Conservation (phyloP, 208 protist genomes). For the Leishmania martiniquensis region DNA sequence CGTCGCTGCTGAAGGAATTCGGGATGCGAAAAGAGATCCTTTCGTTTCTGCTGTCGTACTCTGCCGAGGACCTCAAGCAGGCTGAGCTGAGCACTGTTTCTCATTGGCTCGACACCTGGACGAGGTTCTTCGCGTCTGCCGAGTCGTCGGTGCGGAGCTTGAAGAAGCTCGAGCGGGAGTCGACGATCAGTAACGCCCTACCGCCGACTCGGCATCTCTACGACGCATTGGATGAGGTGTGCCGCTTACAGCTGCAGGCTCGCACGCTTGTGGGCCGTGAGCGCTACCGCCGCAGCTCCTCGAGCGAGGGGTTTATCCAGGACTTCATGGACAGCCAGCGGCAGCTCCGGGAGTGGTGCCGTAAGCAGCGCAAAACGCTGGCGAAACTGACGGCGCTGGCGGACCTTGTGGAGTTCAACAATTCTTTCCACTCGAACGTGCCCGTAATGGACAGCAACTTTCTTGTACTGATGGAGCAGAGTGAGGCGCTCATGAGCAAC, state of each 20-base stretch:
- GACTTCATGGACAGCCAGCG: conserved; percentile 67
- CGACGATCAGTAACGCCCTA: conserved; percentile 11
- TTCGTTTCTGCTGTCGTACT: conserved; percentile 50
- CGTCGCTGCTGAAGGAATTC: conserved; percentile 53
- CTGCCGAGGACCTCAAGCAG: conserved; percentile 46
- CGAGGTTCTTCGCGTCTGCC: conserved; percentile 44
- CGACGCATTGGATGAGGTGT: conserved; percentile 63
- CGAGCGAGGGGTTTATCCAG: conserved; percentile 56
- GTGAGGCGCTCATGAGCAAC: conserved; percentile 59
- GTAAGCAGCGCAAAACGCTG: conserved; percentile 77
- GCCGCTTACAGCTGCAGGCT: conserved; percentile 74
- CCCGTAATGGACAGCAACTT: conserved; percentile 90
- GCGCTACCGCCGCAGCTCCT: conserved; percentile 53
- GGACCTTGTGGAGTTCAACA: conserved; percentile 70
- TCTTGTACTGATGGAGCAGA: conserved; percentile 77
- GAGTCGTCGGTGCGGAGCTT: conserved; percentile 43
- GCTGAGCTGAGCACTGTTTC: conserved; percentile 51
- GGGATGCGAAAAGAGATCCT: conserved; percentile 50
- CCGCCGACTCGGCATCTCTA: conserved; percentile 50
- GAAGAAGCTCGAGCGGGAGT: conserved; percentile 40
- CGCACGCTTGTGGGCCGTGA: conserved; percentile 69
- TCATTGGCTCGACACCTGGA: conserved; percentile 69
- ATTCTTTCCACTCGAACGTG: conserved; percentile 75
- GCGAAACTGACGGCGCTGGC: conserved; percentile 45
- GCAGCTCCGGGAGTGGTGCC: conserved; percentile 81